Percentiles rank a stretch among this genome's conserved stretches.
phyloP scores from a whole-genome alignment of 108 stramenopile species.

The Heterococcus sp. region DNA sequence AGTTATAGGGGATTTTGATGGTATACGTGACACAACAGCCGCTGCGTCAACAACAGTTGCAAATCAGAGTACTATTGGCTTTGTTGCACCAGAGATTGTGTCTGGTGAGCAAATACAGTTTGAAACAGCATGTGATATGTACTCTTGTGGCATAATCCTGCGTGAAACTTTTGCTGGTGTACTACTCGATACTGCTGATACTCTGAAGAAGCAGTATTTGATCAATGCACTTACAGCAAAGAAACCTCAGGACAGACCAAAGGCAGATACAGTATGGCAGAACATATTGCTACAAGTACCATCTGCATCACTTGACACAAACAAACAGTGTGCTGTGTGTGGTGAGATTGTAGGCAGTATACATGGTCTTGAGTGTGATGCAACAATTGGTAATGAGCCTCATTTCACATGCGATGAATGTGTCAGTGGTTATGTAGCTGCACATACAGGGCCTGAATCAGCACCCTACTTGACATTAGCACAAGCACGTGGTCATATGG shows the following conservation, averaged over 20 bases:
- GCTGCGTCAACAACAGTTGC: not conserved
- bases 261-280: too few relatives aligned
- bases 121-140: not conserved
- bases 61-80: not conserved
- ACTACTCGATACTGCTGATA: too few relatives aligned
- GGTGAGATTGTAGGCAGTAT: not conserved
- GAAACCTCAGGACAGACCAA: not conserved
- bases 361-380: not conserved
- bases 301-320: not conserved
- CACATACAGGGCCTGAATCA: too few relatives aligned
- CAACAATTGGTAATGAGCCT: not conserved
- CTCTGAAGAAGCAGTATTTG: too few relatives aligned
- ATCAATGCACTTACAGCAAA: not conserved
- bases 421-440: not conserved
- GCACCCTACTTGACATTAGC: too few relatives aligned
- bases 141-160: not conserved
- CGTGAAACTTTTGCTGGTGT: not conserved
- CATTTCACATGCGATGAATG: not conserved
- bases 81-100: not conserved
- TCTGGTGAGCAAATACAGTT: not conserved
- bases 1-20: not conserved
- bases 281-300: too few relatives aligned
- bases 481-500: not conserved
- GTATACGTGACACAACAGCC: not conserved
- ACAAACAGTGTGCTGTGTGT: not conserved